Evolutionary conservation across 805 yeast genomes (phyloP), one percentile per base, ranked within the genome.

Genomic region (Lachancea dasiensis): DNA sequence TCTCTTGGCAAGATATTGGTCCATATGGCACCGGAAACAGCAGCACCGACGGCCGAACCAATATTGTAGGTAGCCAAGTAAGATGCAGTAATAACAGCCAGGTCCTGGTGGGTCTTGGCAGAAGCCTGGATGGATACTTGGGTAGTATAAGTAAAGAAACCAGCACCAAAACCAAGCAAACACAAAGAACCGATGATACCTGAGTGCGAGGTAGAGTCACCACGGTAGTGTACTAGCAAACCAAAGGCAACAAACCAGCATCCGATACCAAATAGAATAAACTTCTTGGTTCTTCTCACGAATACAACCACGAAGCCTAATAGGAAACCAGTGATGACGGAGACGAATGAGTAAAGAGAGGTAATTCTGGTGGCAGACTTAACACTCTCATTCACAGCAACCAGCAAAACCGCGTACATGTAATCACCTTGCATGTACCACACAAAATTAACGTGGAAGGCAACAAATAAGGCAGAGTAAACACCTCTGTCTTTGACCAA

Each of bases 11-110:
- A 62, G 10, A 63, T 51, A 46, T 79, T 75, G 10, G 83, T 73
- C 86, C 86, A 81, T 29, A 81, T 67, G 21, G 86, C 85, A 47
- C 86, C 86, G 15, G 84, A 69, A 17, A 81, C 70, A 17, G 81
- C 60, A 22, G 70, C 59, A 16, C 87, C 87, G 34, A 80, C 48
- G 4, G 84, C 82, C 9, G 75, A 57, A 6, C 89, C 89, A 40
- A 81, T 66, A 47, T 73, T 69, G 55, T 77, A 79, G 16, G 72
- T 55, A 2, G 86, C 67, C 45, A 75, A 64, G 59, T 73, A 75
- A 27, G 78, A 56, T 2, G 85, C 69, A 30, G 78, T 70, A 23
- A 74, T 69, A 32, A 74, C 70, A 8, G 83, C 84, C 77, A 79
- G 72, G 58, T 73, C 69, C 51, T 75, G 79, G 58, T 79, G 87